A percentile compares a stretch with the other conserved stretches of the same genome.
Conservation (phyloP, 2,329 filamentous ascomycete genomes). For the Pseudogymnoascus sp. region DNA sequence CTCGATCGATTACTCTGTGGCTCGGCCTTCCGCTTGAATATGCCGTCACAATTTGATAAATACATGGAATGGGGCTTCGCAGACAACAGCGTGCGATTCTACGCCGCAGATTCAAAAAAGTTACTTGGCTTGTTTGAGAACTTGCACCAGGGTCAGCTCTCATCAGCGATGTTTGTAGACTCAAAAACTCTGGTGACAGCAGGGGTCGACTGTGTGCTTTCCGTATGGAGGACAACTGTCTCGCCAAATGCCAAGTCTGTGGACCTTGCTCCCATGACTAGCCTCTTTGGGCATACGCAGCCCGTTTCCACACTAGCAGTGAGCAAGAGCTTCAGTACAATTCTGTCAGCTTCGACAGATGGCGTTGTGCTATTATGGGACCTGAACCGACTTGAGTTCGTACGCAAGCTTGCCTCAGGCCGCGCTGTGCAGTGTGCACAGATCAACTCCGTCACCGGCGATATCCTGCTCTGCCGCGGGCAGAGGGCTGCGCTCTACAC, state of each 20-base stretch:
- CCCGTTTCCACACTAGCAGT: constrained; percentile 77
- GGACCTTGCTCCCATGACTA: constrained; percentile 70
- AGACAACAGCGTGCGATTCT: constrained; percentile 89
- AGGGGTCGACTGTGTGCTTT: constrained; percentile 85
- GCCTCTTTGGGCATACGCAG: constrained; percentile 83
- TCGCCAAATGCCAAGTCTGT: constrained; percentile 59
- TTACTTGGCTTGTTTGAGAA: constrained; percentile 87
- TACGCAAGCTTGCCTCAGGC: constrained; percentile 60
- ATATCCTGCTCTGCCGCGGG: constrained; percentile 78
- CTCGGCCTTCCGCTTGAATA: constrained; percentile 75
- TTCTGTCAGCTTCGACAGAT: constrained; percentile 75
- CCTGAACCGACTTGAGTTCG: constrained; percentile 80
- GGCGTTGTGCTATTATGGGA: constrained; percentile 89
- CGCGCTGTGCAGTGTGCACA: constrained; percentile 63
- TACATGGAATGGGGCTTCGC: constrained; percentile 95
- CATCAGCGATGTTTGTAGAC: constrained; percentile 75
- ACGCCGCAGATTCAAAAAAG: constrained; percentile 73
- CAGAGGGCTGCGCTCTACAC: constrained; percentile 72
- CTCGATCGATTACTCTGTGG: constrained; percentile 77
- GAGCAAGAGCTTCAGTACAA: constrained; percentile 78
- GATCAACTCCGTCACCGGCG: constrained; percentile 86
- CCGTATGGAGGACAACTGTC: constrained; percentile 63
- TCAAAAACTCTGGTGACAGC: constrained; percentile 86
- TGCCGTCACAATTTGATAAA: constrained; percentile 79
- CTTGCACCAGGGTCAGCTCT: constrained; percentile 83